phyloP scores from a whole-genome alignment of 306 rosid species.

The Vigna radiata region DNA sequence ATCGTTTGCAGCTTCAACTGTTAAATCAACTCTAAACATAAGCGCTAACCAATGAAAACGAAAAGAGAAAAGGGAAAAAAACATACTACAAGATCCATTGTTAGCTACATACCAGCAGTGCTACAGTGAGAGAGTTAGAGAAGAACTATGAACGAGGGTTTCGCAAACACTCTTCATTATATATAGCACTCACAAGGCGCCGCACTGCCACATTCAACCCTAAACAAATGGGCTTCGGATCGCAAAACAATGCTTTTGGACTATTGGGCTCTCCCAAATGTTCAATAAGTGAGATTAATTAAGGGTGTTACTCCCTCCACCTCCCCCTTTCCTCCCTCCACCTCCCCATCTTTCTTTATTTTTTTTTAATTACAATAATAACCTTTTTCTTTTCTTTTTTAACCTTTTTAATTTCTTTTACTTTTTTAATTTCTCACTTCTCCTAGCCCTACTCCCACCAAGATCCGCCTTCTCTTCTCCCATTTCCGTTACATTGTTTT shows the following conservation, averaged over 20 bases:
- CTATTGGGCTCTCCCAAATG: not conserved
- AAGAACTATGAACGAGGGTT: not conserved
- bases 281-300: too few species aligned
- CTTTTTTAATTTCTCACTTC: too few species aligned
- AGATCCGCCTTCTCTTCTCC: too few species aligned
- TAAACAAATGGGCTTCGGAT: not conserved
- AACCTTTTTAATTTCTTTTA: too few species aligned
- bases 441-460: too few species aligned
- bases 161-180: not conserved
- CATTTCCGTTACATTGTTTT: too few species aligned
- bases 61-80: not conserved
- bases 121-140: not conserved
- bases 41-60: not conserved
- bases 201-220: not conserved
- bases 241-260: not conserved
- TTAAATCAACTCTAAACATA: not conserved
- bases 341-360: too few species aligned
- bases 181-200: not conserved
- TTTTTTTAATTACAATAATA: too few species aligned
- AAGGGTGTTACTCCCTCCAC: too few species aligned
- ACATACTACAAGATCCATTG: not conserved
- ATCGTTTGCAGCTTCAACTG: constrained; percentile 46
- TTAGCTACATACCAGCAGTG: not conserved
- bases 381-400: too few species aligned
- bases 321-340: too few species aligned